phyloP scores from a whole-genome alignment of 148 eudicot species.

The Vaccinium darrowii region DNA sequence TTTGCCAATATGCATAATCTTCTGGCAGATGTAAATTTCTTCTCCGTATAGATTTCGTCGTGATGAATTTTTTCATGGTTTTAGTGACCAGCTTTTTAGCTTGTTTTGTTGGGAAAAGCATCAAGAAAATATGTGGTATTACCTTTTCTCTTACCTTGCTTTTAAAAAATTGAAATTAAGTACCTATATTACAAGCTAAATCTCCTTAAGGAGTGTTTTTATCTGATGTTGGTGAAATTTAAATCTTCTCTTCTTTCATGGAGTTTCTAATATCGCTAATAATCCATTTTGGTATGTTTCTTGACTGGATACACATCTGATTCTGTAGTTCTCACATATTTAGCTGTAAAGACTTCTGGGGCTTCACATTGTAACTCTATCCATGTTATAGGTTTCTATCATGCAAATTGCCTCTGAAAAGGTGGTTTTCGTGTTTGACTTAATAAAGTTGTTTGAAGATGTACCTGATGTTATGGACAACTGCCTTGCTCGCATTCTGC shows the following conservation, averaged over 20 bases:
- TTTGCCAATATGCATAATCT: neutral
- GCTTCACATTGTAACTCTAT: neutral
- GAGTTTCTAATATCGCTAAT: neutral
- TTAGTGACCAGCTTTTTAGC: neutral
- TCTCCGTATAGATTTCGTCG: neutral
- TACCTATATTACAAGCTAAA: neutral
- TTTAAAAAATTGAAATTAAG: neutral
- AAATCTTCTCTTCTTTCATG: neutral
- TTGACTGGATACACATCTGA: neutral
- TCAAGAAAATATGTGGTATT: neutral
- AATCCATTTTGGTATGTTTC: neutral
- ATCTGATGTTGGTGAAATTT: neutral
- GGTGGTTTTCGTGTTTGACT: constrained; percentile 75
- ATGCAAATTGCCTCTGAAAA: constrained; percentile 95
- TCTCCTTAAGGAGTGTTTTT: neutral
- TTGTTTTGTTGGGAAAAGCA: neutral
- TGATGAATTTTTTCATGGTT: neutral
- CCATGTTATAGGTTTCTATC: constrained; percentile 74
- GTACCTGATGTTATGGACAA: constrained; percentile 64
- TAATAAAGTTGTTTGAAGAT: constrained; percentile 72
- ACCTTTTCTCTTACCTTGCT: neutral
- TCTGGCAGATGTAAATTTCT: neutral
- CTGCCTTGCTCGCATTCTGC: constrained; percentile 75
- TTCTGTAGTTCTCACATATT: neutral
- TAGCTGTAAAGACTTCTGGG: neutral